Evolutionary conservation across 805 yeast genomes (phyloP), one percentile per base, ranked within the genome.

Genomic region (Kodamaea kaohsiungensis): DNA sequence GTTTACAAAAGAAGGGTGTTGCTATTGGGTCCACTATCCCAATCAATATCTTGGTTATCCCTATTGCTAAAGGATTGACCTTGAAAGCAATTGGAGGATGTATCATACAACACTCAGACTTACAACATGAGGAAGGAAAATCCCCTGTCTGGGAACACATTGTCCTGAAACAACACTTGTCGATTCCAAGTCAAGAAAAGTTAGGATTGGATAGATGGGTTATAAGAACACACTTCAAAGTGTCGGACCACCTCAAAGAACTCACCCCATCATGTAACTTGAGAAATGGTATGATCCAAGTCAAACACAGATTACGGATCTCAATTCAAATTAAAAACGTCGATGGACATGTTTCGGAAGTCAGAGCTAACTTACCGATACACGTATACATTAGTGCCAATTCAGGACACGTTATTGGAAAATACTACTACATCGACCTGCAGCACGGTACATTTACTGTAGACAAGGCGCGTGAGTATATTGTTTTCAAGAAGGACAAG

Each of bases 341-440:
- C 7, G 80, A 73, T 55, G 85, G 85, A 13, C 84, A 80, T 61
- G 65, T 70, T 1, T 77, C 82, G 51, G 84, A 81, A 59, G 69
- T 82, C 33, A 68, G 82, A 49, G 82, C 85, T 9, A 81, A 80
- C 56, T 64, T 82, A 43, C 86, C 86, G 0, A 65, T 82, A 1
- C 59, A 61, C 37, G 61, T 81, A 3, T 79, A 76, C 55, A 62
- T 80, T 15, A 73, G 78, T 52, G 71, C 79, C 3, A 69, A 70
- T 46, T 64, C 63, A 0, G 79, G 79, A 1, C 65, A 65, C 48
- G 75, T 70, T 6, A 58, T 62, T n/a, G 75, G 77, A 1, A 59
- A 60, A 16, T 75, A 71, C 52, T 68, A 58, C 55, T 73, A 67
- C 15, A 57, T 72, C 1, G 76, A 75, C 25, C 58, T 61, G 7